Base-by-base conservation (phyloP, 495 filamentous ascomycete species). In the Trichocladium uniseriatum region DNA sequence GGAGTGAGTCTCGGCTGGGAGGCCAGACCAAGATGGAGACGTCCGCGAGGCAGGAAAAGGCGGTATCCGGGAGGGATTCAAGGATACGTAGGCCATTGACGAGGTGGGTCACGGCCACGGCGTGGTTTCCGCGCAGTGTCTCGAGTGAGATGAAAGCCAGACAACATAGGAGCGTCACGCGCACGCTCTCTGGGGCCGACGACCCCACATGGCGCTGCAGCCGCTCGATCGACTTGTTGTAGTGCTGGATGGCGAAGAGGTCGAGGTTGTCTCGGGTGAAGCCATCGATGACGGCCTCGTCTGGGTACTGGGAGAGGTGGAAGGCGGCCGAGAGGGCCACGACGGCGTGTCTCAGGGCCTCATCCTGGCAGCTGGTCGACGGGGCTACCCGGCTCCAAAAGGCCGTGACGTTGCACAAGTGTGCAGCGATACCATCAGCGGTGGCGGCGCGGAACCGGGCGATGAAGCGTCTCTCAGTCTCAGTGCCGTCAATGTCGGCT, bases 91-190 rank as follows among this genome's bases (percentile, higher is more conserved):
- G 58, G 41, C 67, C 67, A 51, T 70, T 70, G 18, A 52, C 50
- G n/a, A 70, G 55, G 43, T 70, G 67, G 2, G 54, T 57, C 0
- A 69, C 49, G 8, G 64, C 64, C 11, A 51, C 59, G 1, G 36
- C 49, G 45, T 66, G 58, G 61, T 63, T 66, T 2, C 55, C 51
- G 1, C 65, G 57, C 16, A 68, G 53, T 10, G 62, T 65, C 49
- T 70, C 67, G 42, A 70, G 60, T 32, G 56, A 68, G 40, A 70
- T 63, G 49, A 68, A 70, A 8, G 61, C 51, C 3, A 70, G 54
- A 34, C 67, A 70, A 55, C 67, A 70, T 34, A 65, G 49, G 4
- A 70, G 60, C 11, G 64, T 68, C 2, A 63, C 47, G 28, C 61
- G 54, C 20, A 66, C 55, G 55, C 62, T 66, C 27, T 60, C 56